These are phyloP conservation scores for Bruguiera sexangula DNA, from an alignment of 345 rosid species.

Conservation along the genomic window DNA sequence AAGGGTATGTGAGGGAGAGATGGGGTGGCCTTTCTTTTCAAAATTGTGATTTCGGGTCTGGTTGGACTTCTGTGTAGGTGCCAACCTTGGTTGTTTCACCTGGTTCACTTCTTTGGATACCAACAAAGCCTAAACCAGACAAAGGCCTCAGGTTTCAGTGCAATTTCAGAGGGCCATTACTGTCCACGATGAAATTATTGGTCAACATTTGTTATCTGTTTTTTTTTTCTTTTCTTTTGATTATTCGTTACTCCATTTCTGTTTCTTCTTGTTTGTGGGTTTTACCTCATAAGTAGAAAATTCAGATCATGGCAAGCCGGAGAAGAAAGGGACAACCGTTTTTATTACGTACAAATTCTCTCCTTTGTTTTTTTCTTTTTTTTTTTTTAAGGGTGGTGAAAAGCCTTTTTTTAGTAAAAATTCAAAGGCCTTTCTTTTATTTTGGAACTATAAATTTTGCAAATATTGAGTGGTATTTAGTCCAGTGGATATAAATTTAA, in stretches of 20 bases:
- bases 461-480: too few relatives aligned
- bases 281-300: neutral
- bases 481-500: too few relatives aligned
- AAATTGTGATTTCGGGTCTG: constrained; percentile 10
- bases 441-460: too few relatives aligned
- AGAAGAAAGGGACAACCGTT: too few relatives aligned
- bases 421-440: too few relatives aligned
- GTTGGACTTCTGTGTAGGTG: constrained; percentile 2
- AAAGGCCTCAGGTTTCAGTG: constrained; percentile 39
- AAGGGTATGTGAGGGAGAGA: neutral
- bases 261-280: constrained; percentile 14
- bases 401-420: too few relatives aligned
- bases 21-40: constrained; percentile 4
- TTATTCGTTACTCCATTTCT: constrained; percentile 1
- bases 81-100: too few relatives aligned
- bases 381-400: too few relatives aligned
- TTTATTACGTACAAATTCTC: neutral
- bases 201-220: constrained; percentile 13
- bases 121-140: constrained; percentile 40
- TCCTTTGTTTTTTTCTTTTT: too few relatives aligned
- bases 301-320: neutral
- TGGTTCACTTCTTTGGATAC: constrained; percentile 20
- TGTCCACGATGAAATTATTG: constrained; percentile 27
- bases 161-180: constrained; percentile 23
- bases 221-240: neutral